Percentiles rank a stretch among this genome's conserved stretches.
Evolutionary conservation across 2,329 filamentous ascomycete genomes (phyloP).

Genomic region (Lachnellula willkommii): DNA sequence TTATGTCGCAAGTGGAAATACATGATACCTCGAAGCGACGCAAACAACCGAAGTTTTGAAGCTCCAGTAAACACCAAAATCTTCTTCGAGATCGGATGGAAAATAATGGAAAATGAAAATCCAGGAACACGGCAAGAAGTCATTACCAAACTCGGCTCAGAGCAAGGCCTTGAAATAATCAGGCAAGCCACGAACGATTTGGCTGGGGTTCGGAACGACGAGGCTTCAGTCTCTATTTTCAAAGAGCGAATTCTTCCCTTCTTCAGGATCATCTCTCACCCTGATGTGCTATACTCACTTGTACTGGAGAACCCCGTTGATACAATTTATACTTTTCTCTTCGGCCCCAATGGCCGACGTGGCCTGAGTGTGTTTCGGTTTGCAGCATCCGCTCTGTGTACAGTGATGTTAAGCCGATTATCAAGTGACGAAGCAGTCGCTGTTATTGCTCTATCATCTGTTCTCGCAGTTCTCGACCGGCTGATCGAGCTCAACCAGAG

Average conservation of each 20-base stretch:
- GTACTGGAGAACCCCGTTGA: slow-evolving; percentile 38
- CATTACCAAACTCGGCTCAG: slow-evolving; percentile 22
- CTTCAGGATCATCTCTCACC: slow-evolving; percentile 37
- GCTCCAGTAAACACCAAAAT: slow-evolving; percentile 16
- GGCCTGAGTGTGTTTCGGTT: slow-evolving; percentile 34
- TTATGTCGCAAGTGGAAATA: slow-evolving; percentile 22
- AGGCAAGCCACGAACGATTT: slow-evolving; percentile 19
- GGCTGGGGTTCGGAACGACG: slow-evolving; percentile 12
- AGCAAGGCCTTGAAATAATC: slow-evolving; percentile 22
- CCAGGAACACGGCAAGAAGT: slow-evolving; percentile 21
- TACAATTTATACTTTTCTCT: slow-evolving; percentile 41
- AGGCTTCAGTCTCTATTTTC: slow-evolving; percentile 22
- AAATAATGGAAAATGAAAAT: slow-evolving; percentile 21
- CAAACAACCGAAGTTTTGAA: slow-evolving; percentile 11
- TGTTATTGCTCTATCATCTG: slow-evolving; percentile 22
- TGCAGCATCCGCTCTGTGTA: slow-evolving; percentile 22
- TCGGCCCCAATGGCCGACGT: slow-evolving; percentile 36
- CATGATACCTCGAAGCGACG: slow-evolving; percentile 22
- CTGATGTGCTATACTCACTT: slow-evolving; percentile 37
- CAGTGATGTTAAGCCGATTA: slow-evolving; percentile 16
- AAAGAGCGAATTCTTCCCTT: slow-evolving; percentile 35
- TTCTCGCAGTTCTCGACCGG: slow-evolving; percentile 24
- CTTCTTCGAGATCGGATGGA: slow-evolving; percentile 24
- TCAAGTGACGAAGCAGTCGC: slow-evolving; percentile 12
- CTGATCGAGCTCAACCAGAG: slow-evolving; percentile 35